A percentile compares a stretch with the other conserved stretches of the same genome.
phyloP scores from a whole-genome alignment of 139 green algal genomes.

The Micractinium sp. region DNA sequence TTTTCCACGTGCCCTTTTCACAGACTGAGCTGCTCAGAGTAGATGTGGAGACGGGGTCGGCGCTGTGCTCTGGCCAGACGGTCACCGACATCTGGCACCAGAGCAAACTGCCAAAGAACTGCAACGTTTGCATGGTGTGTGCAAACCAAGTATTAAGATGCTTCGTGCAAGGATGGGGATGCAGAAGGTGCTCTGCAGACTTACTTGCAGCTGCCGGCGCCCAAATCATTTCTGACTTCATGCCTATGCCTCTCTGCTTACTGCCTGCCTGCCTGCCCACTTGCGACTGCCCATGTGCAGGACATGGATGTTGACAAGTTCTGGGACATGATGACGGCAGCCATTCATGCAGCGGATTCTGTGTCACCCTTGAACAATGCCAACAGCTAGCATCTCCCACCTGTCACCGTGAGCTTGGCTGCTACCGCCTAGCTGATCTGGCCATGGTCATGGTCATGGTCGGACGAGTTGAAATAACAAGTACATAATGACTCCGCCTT shows the following conservation, averaged over 20 bases:
- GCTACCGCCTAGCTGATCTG: too few species aligned
- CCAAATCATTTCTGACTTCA: neutral
- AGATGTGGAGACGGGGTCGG: conserved; percentile 80
- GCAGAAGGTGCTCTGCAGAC: neutral
- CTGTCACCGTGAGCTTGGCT: too few species aligned
- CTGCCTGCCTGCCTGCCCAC: neutral
- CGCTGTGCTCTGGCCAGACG: conserved; percentile 80
- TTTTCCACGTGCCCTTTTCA: neutral
- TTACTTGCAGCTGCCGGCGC: neutral
- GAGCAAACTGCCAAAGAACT: conserved; percentile 66
- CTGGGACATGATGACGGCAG: conserved; percentile 56
- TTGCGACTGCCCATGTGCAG: conserved; percentile 5
- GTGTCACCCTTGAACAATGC: conserved; percentile 32
- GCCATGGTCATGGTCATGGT: too few species aligned
- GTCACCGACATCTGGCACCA: conserved; percentile 84
- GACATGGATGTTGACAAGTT: conserved; percentile 52
- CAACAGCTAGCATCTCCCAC: neutral
- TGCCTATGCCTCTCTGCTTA: neutral
- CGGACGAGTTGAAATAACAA: too few species aligned
- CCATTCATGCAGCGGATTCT: conserved; percentile 40
- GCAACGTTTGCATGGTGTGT: conserved; percentile 62
- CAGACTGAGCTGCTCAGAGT: conserved; percentile 69
- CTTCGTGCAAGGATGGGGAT: too few species aligned
- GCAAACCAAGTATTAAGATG: too few species aligned
- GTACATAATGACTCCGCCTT: too few species aligned